Percentiles rank a stretch among this genome's conserved stretches.
These are phyloP conservation scores for Crataegus laevigata DNA, from an alignment of 306 rosid genomes.

Conservation along the genomic window DNA sequence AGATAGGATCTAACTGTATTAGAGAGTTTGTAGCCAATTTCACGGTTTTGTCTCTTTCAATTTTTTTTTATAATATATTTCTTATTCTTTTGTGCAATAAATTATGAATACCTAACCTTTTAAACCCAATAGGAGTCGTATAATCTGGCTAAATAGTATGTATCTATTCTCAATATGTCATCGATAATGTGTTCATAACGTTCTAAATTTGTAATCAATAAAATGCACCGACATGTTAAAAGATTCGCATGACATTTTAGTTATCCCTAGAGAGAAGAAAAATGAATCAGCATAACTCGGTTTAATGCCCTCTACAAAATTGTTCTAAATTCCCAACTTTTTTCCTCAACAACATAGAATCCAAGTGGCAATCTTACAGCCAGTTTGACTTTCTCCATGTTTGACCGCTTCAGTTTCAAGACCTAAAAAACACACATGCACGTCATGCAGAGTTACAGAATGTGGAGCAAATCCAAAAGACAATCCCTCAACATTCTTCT, in stretches of 20 bases:
- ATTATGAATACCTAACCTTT: too few species aligned
- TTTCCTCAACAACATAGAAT: neutral
- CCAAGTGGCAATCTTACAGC: slow-evolving; percentile 3
- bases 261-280: neutral
- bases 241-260: neutral
- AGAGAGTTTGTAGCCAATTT: too few species aligned
- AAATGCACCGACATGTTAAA: neutral
- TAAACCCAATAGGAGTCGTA: too few species aligned
- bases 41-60: too few species aligned
- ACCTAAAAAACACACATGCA: neutral
- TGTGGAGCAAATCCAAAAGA: neutral
- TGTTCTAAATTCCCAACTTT: neutral
- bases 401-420: neutral
- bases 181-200: too few species aligned
- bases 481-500: neutral
- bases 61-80: too few species aligned
- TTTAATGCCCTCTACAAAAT: neutral
- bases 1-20: too few species aligned
- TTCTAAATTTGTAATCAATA: too few species aligned
- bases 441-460: neutral
- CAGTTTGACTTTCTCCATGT: neutral
- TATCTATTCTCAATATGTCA: too few species aligned
- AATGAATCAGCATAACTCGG: neutral
- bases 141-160: too few species aligned
- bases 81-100: too few species aligned